Conservation (phyloP, 805 yeast genomes). For the Jamesozyma lodderae region DNA sequence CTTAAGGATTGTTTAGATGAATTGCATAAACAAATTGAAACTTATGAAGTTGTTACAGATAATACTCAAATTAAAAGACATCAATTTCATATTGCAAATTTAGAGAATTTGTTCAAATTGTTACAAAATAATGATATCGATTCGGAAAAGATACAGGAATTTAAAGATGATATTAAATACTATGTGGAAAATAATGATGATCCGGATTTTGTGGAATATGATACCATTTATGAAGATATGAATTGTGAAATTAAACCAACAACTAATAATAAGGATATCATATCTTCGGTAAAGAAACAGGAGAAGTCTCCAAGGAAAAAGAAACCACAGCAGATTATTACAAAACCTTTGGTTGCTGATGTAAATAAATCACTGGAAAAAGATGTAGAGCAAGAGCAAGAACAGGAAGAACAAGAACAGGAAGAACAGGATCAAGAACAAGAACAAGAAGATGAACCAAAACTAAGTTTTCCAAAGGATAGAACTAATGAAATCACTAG, state of each 20-base stretch:
- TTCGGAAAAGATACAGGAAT: constrained; percentile 63
- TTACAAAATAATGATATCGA: constrained; percentile 75
- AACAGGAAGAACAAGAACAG: neutral
- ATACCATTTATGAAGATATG: constrained; percentile 80
- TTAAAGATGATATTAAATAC: constrained; percentile 84
- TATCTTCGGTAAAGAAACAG: neutral
- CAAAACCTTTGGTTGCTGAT: neutral
- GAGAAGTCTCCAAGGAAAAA: constrained; percentile 32
- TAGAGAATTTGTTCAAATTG: constrained; percentile 69
- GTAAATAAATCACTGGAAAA: neutral
- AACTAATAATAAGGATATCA: constrained; percentile 20
- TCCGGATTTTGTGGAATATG: constrained; percentile 88
- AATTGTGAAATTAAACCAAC: constrained; percentile 34
- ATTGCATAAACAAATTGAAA: constrained; percentile 71
- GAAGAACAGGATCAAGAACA: neutral
- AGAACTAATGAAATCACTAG: constrained; percentile 22
- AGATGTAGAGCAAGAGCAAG: neutral
- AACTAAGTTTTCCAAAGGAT: constrained; percentile 23
- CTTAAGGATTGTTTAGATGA: constrained; percentile 67
- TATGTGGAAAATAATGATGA: constrained; percentile 92
- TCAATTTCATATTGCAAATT: constrained; percentile 63
- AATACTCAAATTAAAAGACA: constrained; percentile 56
- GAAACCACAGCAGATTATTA: constrained; percentile 17
- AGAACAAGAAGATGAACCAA: constrained; percentile 4
- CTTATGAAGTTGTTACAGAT: constrained; percentile 61